phyloP scores from a whole-genome alignment of 768 basidiomycete genomes.

The Boletus huronensis region DNA sequence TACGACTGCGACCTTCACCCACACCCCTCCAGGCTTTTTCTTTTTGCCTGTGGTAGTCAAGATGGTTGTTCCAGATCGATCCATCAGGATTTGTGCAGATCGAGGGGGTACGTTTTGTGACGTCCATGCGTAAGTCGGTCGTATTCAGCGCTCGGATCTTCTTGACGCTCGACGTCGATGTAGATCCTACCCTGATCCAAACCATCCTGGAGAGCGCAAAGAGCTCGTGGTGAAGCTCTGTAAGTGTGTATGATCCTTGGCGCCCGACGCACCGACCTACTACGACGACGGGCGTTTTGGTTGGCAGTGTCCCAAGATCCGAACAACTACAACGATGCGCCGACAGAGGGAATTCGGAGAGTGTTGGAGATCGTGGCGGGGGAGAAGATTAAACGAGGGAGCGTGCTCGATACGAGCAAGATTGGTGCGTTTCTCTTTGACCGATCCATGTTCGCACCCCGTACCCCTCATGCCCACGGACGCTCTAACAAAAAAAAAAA shows the following conservation, averaged over 20 bases:
- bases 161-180: not conserved
- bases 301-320: conserved; percentile 82
- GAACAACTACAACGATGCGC: conserved; percentile 84
- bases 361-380: conserved; percentile 78
- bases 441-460: not conserved
- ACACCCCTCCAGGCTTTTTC: not conserved
- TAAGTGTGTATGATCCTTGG: no score
- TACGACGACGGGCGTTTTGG: no score
- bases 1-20: not conserved
- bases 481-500: not conserved
- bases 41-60: not conserved
- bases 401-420: conserved; percentile 68
- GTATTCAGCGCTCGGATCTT: not conserved
- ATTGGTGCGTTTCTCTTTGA: conserved; percentile 52
- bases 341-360: conserved; percentile 89
- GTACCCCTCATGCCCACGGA: no score
- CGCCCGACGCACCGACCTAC: no score
- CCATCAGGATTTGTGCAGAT: conserved; percentile 83
- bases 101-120: conserved; percentile 93
- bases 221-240: conserved; percentile 90
- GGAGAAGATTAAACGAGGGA: conserved; percentile 61
- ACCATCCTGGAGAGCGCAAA: conserved; percentile 54
- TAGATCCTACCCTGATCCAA: conserved; percentile 74
- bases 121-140: conserved; percentile 63
- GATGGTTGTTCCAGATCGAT: conserved; percentile 58